Percentiles rank a stretch among this genome's conserved stretches.
phyloP scores from a whole-genome alignment of 139 green algal species.

The Chlorella sp. region DNA sequence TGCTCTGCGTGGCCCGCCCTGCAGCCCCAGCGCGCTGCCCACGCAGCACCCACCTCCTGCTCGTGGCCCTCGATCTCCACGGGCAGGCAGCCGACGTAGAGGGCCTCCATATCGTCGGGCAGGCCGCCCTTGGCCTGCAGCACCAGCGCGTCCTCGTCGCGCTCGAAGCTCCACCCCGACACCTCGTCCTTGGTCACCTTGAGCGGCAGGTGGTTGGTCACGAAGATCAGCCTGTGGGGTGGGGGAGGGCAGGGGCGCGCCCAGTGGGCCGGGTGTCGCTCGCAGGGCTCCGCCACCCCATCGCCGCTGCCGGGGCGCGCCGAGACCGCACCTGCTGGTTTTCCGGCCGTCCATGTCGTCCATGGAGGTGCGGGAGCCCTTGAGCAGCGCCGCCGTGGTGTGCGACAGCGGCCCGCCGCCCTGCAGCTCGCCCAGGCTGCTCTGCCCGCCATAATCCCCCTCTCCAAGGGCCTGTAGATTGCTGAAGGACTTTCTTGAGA shows the following conservation, averaged over 20 bases:
- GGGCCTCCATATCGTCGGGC: conserved; percentile 72
- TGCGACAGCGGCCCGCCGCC: conserved; percentile 48
- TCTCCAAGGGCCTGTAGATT: conserved; percentile 49
- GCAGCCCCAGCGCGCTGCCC: neutral
- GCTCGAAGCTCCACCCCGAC: conserved; percentile 88
- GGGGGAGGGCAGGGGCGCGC: neutral
- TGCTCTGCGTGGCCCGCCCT: too few species aligned
- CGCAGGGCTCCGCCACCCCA: neutral
- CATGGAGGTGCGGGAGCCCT: conserved; percentile 40
- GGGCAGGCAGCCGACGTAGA: conserved; percentile 86
- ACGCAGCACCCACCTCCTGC: conserved; percentile 76
- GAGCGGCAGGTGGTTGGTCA: conserved; percentile 94
- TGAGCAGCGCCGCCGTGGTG: neutral
- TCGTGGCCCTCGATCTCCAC: conserved; percentile 85
- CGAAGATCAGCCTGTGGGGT: conserved; percentile 87
- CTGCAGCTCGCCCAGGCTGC: conserved; percentile 36
- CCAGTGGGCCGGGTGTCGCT: neutral
- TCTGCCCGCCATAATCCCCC: conserved; percentile 37
- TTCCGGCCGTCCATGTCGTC: conserved; percentile 1
- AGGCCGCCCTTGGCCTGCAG: conserved; percentile 91
- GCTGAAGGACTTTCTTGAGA: conserved; percentile 45
- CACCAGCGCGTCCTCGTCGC: conserved; percentile 95
- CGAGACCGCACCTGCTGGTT: conserved; percentile 21
- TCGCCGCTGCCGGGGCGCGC: neutral
- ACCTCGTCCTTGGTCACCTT: conserved; percentile 54